Conservation (phyloP, 257 asterid species). For the Solanum lycopersicoides region DNA sequence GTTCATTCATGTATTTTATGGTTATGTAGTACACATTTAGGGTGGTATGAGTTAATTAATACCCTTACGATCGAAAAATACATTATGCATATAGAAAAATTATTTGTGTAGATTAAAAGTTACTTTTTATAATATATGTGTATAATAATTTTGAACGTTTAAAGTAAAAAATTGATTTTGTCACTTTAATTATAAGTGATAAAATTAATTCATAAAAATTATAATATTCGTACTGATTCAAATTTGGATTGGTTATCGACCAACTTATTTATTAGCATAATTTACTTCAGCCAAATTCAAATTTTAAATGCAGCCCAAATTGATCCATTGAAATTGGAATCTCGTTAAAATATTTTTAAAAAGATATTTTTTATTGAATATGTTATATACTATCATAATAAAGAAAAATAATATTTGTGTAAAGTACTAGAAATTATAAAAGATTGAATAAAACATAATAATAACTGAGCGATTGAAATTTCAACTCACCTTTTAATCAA, state of each 20-base stretch:
- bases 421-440: background rate
- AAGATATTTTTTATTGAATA: background rate
- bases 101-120: background rate
- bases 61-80: background rate
- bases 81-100: background rate
- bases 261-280: background rate
- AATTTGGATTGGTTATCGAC: background rate
- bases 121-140: background rate
- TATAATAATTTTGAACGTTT: no score
- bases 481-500: background rate
- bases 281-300: background rate
- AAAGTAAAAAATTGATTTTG: no score
- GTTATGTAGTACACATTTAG: background rate
- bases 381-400: background rate
- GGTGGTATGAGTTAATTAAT: background rate
- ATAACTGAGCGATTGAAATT: background rate
- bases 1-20: background rate
- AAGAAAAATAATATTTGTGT: no score
- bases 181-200: background rate
- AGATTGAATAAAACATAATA: background rate
- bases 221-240: background rate
- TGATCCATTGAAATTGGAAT: background rate
- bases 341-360: background rate
- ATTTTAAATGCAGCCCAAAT: background rate
- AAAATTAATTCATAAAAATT: background rate